Evolutionary conservation across 371 early-diverging fungal genomes (phyloP).

Genomic region (Mucor plumbeus): DNA sequence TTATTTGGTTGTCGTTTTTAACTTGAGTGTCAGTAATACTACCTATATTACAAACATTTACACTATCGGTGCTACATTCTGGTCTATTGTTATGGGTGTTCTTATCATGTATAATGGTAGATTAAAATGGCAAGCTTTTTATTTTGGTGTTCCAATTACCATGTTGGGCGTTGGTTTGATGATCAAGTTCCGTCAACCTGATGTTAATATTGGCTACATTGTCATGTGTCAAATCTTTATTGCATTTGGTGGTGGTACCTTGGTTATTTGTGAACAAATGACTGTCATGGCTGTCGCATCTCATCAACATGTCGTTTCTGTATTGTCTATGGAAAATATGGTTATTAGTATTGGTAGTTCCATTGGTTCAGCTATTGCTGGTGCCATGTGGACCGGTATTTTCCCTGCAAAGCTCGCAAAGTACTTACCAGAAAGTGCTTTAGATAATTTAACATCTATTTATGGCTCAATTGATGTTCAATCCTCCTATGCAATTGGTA

Average conservation of each 20-base stretch:
- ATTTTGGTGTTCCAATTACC: slow-evolving; percentile 25
- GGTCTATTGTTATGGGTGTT: slow-evolving; percentile 26
- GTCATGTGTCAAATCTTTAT: slow-evolving; percentile 31
- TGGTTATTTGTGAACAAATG: slow-evolving; percentile 33
- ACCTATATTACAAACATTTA: slow-evolving; percentile 29
- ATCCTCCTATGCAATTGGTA: slow-evolving; percentile 19
- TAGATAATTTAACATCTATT: slow-evolving; percentile 9
- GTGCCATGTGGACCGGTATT: slow-evolving; percentile 27
- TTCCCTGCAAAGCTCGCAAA: slow-evolving; percentile 28
- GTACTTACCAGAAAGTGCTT: slow-evolving; percentile 16
- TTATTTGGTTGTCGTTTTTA: slow-evolving; percentile 28
- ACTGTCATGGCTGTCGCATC: slow-evolving; percentile 28
- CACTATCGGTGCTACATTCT: slow-evolving; percentile 21
- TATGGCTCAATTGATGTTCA: slow-evolving; percentile 23
- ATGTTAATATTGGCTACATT: slow-evolving; percentile 27
- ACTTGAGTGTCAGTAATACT: slow-evolving; percentile 12
- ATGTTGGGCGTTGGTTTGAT: slow-evolving; percentile 27
- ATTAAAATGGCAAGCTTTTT: slow-evolving; percentile 24
- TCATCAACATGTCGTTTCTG: slow-evolving; percentile 22
- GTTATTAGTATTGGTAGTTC: slow-evolving; percentile 16
- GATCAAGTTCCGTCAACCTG: slow-evolving; percentile 28
- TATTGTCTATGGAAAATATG: slow-evolving; percentile 27
- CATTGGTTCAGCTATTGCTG: slow-evolving; percentile 24
- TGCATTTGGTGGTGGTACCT: slow-evolving; percentile 29
- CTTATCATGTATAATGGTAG: slow-evolving; percentile 22